Conservation (phyloP, 805 yeast species). For the Candida golubevii region DNA sequence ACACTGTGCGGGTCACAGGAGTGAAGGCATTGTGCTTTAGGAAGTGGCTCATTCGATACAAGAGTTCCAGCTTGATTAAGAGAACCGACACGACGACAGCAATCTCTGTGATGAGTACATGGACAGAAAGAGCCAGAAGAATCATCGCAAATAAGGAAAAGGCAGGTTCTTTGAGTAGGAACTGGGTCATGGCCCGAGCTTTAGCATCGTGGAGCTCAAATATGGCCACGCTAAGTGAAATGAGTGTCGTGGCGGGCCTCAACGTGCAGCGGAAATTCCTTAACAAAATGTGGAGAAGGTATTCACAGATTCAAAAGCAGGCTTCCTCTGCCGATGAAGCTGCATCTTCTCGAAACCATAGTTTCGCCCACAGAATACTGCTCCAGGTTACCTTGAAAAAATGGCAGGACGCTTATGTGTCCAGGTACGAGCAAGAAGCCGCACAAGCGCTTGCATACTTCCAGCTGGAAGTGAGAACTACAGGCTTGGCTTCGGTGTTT, state of each 20-base stretch:
- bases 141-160: not conserved
- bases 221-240: constrained; percentile 4
- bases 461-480: constrained; percentile 9
- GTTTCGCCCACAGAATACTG: not conserved
- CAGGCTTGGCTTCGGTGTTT: not conserved
- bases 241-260: constrained; percentile 16
- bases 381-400: constrained; percentile 3
- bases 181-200: not conserved
- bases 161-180: not conserved
- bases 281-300: constrained; percentile 1
- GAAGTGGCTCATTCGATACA: constrained; percentile 5
- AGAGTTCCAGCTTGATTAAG: not conserved
- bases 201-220: constrained; percentile 1
- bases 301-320: not conserved
- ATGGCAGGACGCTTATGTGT: constrained; percentile 25
- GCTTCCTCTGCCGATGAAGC: not conserved
- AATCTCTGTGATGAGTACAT: not conserved
- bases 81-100: not conserved
- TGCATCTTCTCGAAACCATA: not conserved
- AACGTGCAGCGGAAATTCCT: constrained; percentile 21
- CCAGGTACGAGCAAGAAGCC: constrained; percentile 20
- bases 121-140: not conserved
- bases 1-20: not conserved
- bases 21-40: not conserved
- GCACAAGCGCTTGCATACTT: constrained; percentile 18